These are phyloP conservation scores for Anisogramma anomala DNA, from an alignment of 2,329 filamentous ascomycete genomes.

Conservation along the genomic window DNA sequence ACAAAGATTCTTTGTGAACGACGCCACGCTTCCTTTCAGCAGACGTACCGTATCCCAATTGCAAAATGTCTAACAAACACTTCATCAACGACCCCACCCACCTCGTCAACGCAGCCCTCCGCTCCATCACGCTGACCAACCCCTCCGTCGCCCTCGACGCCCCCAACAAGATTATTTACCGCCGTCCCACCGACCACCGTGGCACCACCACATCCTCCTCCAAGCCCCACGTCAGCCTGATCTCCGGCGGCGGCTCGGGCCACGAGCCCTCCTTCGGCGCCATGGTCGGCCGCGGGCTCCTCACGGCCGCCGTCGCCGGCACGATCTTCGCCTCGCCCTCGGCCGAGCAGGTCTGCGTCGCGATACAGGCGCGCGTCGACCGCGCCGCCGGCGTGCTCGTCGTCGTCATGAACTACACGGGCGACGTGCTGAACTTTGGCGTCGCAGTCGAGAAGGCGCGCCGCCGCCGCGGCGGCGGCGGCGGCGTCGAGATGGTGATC, in stretches of 20 bases:
- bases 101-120: conserved; percentile 66
- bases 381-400: conserved; percentile 58
- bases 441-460: conserved; percentile 88
- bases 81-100: conserved; percentile 77
- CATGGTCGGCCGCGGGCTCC: conserved; percentile 72
- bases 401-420: conserved; percentile 94
- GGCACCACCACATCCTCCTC: conserved; percentile 22
- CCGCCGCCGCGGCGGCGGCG: conserved; percentile 56
- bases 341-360: conserved; percentile 69
- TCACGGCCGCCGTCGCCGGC: conserved; percentile 72
- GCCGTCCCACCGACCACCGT: conserved; percentile 39
- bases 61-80: conserved; percentile 52
- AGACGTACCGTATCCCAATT: too few relatives aligned
- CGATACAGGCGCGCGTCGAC: conserved; percentile 62
- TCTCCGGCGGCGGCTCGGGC: conserved; percentile 81
- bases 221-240: conserved; percentile 60
- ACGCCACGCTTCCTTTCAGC: too few relatives aligned
- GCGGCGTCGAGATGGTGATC: conserved; percentile 76
- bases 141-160: conserved; percentile 69
- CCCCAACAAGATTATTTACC: conserved; percentile 75
- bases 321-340: conserved; percentile 69
- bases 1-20: too few relatives aligned
- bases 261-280: conserved; percentile 82
- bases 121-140: conserved; percentile 70
- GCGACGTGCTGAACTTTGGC: conserved; percentile 83